phyloP scores from a whole-genome alignment of 306 rosid species.

The Ammopiptanthus mongolicus region DNA sequence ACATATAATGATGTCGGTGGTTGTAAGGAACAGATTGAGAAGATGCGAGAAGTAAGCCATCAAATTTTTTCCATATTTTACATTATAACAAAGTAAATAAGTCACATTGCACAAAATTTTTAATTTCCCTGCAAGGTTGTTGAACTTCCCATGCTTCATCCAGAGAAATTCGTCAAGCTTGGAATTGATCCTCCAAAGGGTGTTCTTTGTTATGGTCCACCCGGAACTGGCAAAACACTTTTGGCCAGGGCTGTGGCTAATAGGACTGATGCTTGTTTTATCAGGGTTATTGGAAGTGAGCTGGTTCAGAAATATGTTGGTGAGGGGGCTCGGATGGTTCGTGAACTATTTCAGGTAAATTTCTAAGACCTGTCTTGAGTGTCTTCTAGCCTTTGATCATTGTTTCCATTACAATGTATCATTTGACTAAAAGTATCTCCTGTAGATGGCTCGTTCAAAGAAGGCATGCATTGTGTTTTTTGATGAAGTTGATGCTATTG shows the following conservation, averaged over 20 bases:
- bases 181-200: constrained; percentile 99
- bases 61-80: background rate
- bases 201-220: constrained; percentile 98
- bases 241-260: constrained; percentile 98
- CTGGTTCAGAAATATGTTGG: constrained; percentile 98
- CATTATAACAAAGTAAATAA: background rate
- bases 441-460: constrained; percentile 97
- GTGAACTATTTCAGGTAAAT: constrained; percentile 88
- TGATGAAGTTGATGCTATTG: constrained; percentile 99
- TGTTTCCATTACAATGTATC: background rate
- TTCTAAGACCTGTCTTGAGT: background rate
- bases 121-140: constrained; percentile 61
- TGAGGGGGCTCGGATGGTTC: constrained; percentile 99
- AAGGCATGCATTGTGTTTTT: constrained; percentile 96
- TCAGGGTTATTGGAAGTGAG: constrained; percentile 98
- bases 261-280: constrained; percentile 97
- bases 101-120: constrained; percentile 16
- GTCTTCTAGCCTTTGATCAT: background rate
- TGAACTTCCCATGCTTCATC: constrained; percentile 99
- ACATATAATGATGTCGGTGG: constrained; percentile 99
- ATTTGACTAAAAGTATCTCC: constrained; percentile 3
- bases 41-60: constrained; percentile 84
- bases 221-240: constrained; percentile 99
- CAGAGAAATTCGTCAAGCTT: constrained; percentile 95
- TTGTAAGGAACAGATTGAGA: constrained; percentile 94